Base-by-base conservation (phyloP, 768 basidiomycete genomes). In the Pleurotus ostreatus region DNA sequence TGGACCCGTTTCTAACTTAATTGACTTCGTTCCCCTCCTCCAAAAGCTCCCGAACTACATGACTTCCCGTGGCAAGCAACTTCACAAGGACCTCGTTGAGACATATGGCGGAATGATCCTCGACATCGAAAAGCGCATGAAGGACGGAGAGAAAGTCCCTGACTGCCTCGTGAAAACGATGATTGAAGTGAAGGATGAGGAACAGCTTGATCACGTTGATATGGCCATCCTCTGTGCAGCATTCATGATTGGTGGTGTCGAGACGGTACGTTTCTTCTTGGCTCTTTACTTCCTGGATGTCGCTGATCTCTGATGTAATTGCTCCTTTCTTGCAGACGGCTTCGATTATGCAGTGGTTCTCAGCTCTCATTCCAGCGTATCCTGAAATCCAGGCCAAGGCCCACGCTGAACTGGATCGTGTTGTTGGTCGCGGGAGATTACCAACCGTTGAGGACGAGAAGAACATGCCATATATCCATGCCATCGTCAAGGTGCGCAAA, bases 161-260 rank as follows among this genome's bases (percentile, higher is more conserved):
- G 72, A 78, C 48, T 79, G 77, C 57, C 59, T 79, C 4, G 76
- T 66, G 0, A 78, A 75, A 55, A 72, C 68, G 15, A 57, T 78
- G 54, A 56, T 79, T 1, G 40, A 67, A n/a, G 55, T 60, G 25
- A 65, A 62, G 55, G 64, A 71, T 16, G 65, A 72, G 48, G 74
- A 77, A 43, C 54, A 63, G 6, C 62, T 78, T 22, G 72, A 74
- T 55, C 59, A 67, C 47, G 45, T 72, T 2, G 78, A 79, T 61
- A 72, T 75, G 66, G 46, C 65, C 6, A 75, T 77, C 30, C 63
- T 79, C 13, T 69, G 71, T 16, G 64, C 73, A 3, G 74, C 70
- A 3, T 77, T 78, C 58, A 76, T 74, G 67, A 72, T 78, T 9
- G 77, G 73, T 3, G 77, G 77, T 11, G 72, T 78, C n/a, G 71